Percentiles rank a stretch among this genome's conserved stretches.
These are phyloP conservation scores for Kluyveromyces sp. DNA, from an alignment of 1,139 yeast genomes.

Conservation along the genomic window DNA sequence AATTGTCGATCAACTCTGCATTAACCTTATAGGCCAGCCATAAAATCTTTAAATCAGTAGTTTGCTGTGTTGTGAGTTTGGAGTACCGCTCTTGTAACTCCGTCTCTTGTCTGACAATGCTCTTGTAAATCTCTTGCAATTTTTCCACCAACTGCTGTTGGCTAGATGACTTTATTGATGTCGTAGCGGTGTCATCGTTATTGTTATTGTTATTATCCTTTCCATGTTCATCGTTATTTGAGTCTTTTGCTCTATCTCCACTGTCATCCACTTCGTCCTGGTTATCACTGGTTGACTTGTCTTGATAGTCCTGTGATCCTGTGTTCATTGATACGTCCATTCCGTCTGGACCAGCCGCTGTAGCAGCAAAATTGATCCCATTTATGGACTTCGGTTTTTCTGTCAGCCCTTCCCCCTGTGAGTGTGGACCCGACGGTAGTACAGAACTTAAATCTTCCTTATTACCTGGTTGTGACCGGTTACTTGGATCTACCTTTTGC, in stretches of 20 bases:
- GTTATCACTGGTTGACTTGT: background rate
- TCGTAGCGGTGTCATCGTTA: slow-evolving; percentile 20
- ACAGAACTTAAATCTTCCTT: no score
- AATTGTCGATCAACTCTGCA: slow-evolving; percentile 56
- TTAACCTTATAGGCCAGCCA: slow-evolving; percentile 70
- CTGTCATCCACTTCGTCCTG: background rate
- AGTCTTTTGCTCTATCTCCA: background rate
- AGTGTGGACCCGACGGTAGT: no score
- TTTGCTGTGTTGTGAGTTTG: slow-evolving; percentile 41
- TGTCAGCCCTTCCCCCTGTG: no score
- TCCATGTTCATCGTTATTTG: background rate
- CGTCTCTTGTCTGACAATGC: slow-evolving; percentile 60
- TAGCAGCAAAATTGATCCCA: background rate
- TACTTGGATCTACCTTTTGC: no score
- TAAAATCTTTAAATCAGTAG: slow-evolving; percentile 48
- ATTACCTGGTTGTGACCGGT: no score
- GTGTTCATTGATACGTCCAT: background rate
- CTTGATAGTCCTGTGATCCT: background rate
- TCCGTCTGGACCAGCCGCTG: background rate
- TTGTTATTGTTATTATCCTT: slow-evolving; percentile 6
- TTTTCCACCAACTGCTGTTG: slow-evolving; percentile 64
- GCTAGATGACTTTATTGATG: slow-evolving; percentile 38
- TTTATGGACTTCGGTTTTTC: no score
- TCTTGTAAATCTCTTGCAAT: slow-evolving; percentile 65
- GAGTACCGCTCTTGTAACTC: slow-evolving; percentile 60